Base-by-base conservation (phyloP, 495 filamentous ascomycete species). In the Hypoxylon fuscum region DNA sequence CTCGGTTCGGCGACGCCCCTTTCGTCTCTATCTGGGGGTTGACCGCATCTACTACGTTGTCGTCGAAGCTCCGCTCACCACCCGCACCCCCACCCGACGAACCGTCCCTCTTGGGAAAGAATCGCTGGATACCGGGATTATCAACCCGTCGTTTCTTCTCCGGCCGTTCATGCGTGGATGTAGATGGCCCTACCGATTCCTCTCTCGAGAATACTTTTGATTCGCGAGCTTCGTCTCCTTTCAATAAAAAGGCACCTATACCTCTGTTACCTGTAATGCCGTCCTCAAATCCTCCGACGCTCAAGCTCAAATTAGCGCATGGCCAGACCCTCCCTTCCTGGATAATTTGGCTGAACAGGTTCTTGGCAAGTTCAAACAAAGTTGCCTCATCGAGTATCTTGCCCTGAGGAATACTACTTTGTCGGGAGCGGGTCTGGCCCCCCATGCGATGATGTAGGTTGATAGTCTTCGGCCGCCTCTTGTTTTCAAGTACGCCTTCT, bases 231-330 rank as follows among this genome's bases (percentile, higher is more conserved):
- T 90, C 87, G 6, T 90, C 86, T 3, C 92, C 92, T 59, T 89
- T 88, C 9, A 96, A 74, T 14, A 98, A 73, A 70, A 97, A 98
- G 2, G 85, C 80, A 27, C 89, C 88, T 60, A 98, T 98, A 10
- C 89, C 91, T 77, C 83, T 86, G 64, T 97, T 98, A 5, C 91
- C 89, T 10, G 77, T 81, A 43, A 93, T 80, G 5, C 91, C 88
- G 62, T 97, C 94, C 73, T 98, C 92, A 57, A 97, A 97, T 4
- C 93, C 92, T 15, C 87, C 85, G 49, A 98, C 91, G 66, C 87
- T 90, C 41, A 98, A 75, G 54, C 88, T 92, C 35, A 98, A 75
- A 72, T 95, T 90, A 11, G 85, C 76, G 72, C 94, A 97, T 18
- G 95, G 95, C 91, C 93, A 98, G 22, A 87, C 85, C 42, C 81